phyloP scores from a whole-genome alignment of 2,329 filamentous ascomycete genomes.

The Dactylellina cionopaga region DNA sequence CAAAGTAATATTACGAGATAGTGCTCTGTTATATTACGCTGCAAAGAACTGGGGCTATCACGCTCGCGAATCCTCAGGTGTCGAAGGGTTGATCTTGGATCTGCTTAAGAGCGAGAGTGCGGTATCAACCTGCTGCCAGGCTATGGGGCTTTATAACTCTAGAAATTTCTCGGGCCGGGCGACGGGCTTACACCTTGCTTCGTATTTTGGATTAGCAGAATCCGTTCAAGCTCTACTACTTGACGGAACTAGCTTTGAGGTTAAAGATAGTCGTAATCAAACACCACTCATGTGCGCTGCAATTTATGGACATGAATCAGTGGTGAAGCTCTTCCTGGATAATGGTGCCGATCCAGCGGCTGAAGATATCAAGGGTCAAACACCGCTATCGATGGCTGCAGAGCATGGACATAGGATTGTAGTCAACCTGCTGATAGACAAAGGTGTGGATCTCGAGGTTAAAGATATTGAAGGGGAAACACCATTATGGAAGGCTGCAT shows the following conservation, averaged over 20 bases:
- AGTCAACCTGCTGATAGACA: not conserved
- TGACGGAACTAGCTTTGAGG: not conserved
- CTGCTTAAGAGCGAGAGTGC: not conserved
- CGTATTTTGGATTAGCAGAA: not conserved
- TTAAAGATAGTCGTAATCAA: not conserved
- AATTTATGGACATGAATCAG: not conserved
- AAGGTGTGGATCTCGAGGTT: not conserved
- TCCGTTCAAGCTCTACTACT: not conserved
- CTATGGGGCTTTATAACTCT: not conserved
- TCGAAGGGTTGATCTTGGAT: not conserved
- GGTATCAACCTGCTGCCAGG: not conserved
- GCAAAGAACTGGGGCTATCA: constrained; percentile 9
- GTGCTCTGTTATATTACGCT: not conserved
- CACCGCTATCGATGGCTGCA: not conserved
- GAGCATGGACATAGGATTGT: not conserved
- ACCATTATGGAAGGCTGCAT: not conserved
- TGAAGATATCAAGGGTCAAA: not conserved
- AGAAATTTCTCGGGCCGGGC: no score
- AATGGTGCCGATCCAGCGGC: not conserved
- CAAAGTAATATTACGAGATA: no score
- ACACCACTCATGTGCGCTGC: not conserved
- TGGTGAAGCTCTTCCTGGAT: not conserved
- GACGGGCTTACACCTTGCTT: not conserved
- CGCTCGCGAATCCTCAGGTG: not conserved
- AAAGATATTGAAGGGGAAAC: no score